Conservation (phyloP, 2,329 filamentous ascomycete genomes). For the Fusarium verrucosum region DNA sequence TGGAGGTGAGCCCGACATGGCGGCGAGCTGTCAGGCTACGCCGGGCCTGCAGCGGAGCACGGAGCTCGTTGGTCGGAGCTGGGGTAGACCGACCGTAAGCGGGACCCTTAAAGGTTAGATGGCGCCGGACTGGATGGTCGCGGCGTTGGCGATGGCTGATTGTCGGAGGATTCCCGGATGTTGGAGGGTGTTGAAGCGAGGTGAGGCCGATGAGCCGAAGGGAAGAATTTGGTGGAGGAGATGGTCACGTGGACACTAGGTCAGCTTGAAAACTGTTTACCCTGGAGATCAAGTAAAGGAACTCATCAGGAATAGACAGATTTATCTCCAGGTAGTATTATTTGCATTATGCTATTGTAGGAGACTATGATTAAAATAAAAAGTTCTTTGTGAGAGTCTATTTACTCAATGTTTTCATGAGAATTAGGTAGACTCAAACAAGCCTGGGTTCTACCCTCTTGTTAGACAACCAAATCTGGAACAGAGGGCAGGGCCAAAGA, state of each 20-base stretch:
- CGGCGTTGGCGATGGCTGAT: constrained; percentile 52
- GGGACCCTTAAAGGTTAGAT: constrained; percentile 37
- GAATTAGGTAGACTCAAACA: too few species aligned
- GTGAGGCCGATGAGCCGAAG: constrained; percentile 49
- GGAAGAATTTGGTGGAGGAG: constrained; percentile 21
- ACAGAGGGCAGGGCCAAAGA: too few species aligned
- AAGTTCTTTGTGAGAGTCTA: too few species aligned
- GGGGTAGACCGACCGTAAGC: constrained; percentile 26
- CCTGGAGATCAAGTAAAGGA: not conserved
- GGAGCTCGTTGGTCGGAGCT: constrained; percentile 33
- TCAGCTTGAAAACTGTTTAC: not conserved
- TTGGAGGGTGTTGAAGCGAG: constrained; percentile 51
- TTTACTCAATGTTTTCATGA: too few species aligned
- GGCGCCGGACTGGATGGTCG: constrained; percentile 27
- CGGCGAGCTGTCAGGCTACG: constrained; percentile 14
- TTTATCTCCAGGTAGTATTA: too few species aligned
- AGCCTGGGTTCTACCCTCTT: too few species aligned
- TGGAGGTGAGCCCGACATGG: constrained; percentile 44
- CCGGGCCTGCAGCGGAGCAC: constrained; percentile 39
- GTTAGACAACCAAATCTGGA: too few species aligned
- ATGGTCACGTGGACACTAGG: constrained; percentile 18
- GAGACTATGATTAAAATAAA: too few species aligned
- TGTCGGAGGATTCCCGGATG: constrained; percentile 56
- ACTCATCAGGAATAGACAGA: too few species aligned
- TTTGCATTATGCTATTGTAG: too few species aligned